Evolutionary conservation across 805 yeast species (phyloP), one percentile per base, ranked within the genome.

Genomic region (Cyberlindnera veronae): DNA sequence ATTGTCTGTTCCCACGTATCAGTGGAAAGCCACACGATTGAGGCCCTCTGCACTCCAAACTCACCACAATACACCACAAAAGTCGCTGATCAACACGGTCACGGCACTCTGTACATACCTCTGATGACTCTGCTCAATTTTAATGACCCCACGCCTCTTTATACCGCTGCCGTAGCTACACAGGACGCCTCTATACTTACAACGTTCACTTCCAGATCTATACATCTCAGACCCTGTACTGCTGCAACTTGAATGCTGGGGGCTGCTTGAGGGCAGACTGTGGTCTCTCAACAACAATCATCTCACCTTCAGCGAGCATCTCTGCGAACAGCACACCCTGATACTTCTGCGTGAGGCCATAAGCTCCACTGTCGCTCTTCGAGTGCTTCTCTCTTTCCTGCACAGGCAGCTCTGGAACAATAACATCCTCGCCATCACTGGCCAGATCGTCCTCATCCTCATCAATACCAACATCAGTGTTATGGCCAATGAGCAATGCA

Each of bases 201-300:
- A 11, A 11, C 11, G 11, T 22, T 22, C 11, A 22, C 11, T 22
- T 22, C 11, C 11, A 22, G 24, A 8, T 8, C 11, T 22, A 8
- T 22, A 22, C 24, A 8, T 22, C 24, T 34, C 62, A 75, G 42
- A 77, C 64, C 49, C 66, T 68, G 42, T 78, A 66, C 57, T 77
- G 78, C 41, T 79, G 74, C 47, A 77, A 61, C 46, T 77, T 73
- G 62, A 82, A 84, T 37, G 91, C 89, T 31, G 84, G 77, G 16
- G 79, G 68, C 39, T 74, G 62, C 21, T 79, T 72, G 42, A 75
- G 64, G 32, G 79, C 72, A 52, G 71, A 73, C 37, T 74, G 64
- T 5, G 93, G 91, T 60, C 89, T 74, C 60, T 90, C 97, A 29
- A 88, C 76, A 21, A 90, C 76, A 4, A 85, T 69, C 36, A 90